Conservation (phyloP, 768 basidiomycete genomes). For the Fistulinella prunicolor region DNA sequence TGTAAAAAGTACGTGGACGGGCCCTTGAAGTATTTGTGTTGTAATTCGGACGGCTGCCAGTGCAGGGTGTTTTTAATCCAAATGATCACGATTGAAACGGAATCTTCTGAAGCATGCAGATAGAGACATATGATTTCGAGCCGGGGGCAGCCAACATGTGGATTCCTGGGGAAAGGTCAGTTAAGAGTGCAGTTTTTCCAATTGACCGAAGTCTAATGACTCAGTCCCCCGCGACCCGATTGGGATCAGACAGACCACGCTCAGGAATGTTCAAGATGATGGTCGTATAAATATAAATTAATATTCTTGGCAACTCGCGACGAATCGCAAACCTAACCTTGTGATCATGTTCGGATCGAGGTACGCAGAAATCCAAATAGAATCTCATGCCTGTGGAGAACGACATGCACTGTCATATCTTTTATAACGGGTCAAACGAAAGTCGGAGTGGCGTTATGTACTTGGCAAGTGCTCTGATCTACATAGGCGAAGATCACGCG, state of each 20-base stretch:
- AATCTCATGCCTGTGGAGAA: neutral
- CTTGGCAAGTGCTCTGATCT: neutral
- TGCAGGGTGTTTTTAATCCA: too few species aligned
- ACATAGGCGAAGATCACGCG: constrained; percentile 24
- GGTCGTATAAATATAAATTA: too few species aligned
- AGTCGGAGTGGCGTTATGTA: too few species aligned
- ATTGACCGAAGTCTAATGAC: neutral
- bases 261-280: constrained; percentile 4
- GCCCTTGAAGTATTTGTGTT: neutral
- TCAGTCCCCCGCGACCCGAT: constrained; percentile 4
- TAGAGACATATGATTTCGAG: constrained; percentile 68
- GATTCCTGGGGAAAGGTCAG: constrained; percentile 53
- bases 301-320: neutral
- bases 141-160: constrained; percentile 40
- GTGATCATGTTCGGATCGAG: neutral
- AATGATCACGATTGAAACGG: too few species aligned
- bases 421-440: neutral
- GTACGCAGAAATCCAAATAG: neutral
- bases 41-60: neutral
- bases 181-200: neutral
- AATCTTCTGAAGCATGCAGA: constrained; percentile 56
- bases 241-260: constrained; percentile 10
- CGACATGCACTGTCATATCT: neutral
- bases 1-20: constrained; percentile 59
- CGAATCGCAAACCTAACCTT: constrained; percentile 23